These are phyloP conservation scores for Thelephora aurantiotincta DNA, from an alignment of 768 basidiomycete genomes.

Conservation along the genomic window DNA sequence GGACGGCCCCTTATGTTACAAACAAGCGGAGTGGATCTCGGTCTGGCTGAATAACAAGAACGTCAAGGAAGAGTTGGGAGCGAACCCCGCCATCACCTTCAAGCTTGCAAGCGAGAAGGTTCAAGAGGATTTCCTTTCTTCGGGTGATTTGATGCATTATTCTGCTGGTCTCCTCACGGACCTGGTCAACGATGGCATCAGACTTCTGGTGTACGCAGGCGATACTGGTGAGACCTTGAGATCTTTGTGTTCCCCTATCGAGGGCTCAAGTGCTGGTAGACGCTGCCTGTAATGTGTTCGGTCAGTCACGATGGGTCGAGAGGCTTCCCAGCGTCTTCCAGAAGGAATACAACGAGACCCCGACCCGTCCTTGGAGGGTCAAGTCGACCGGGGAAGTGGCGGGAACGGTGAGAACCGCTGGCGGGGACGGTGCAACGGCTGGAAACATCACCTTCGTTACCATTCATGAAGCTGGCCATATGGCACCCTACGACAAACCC, in stretches of 20 bases:
- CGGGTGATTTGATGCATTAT: constrained; percentile 83
- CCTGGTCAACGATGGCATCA: constrained; percentile 67
- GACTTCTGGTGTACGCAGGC: constrained; percentile 82
- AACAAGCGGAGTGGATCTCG: constrained; percentile 35
- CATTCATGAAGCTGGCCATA: constrained; percentile 73
- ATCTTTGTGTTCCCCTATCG: neutral
- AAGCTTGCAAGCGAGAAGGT: constrained; percentile 57
- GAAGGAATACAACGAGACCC: constrained; percentile 38
- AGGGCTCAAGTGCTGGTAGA: neutral
- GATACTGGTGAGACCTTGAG: constrained; percentile 83
- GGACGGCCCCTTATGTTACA: constrained; percentile 22
- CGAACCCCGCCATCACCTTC: constrained; percentile 19
- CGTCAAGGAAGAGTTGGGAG: constrained; percentile 31
- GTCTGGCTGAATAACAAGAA: constrained; percentile 34
- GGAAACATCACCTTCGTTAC: constrained; percentile 81
- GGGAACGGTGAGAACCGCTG: constrained; percentile 61
- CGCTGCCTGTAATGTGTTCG: constrained; percentile 18
- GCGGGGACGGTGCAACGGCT: constrained; percentile 44
- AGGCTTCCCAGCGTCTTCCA: constrained; percentile 47
- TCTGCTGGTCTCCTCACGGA: constrained; percentile 66
- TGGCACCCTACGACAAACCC: constrained; percentile 87
- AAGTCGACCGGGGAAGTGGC: constrained; percentile 35
- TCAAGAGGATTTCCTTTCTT: constrained; percentile 64
- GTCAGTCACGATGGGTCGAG: constrained; percentile 67
- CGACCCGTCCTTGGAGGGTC: constrained; percentile 42